Conservation (phyloP, 495 filamentous ascomycete species). For the Alectoria sarmentosa region DNA sequence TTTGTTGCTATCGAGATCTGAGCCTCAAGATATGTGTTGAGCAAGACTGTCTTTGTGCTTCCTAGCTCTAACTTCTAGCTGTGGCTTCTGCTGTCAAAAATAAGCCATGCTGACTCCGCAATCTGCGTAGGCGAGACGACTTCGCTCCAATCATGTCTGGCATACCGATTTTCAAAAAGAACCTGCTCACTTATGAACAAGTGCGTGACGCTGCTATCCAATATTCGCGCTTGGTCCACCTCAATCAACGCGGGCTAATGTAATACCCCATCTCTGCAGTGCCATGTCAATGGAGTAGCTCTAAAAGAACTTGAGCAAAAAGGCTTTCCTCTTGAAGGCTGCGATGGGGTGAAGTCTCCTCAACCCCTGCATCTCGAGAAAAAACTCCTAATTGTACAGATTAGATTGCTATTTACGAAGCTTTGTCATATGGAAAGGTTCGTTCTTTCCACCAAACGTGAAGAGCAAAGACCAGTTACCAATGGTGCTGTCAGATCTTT, state of each 20-base stretch:
- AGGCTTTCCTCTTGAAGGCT: constrained; percentile 3
- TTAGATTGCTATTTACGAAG: constrained; percentile 9
- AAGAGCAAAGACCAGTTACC: neutral
- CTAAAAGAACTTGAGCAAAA: neutral
- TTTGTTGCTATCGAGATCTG: neutral
- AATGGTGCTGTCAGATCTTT: neutral
- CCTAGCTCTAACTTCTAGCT: neutral
- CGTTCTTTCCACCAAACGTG: neutral
- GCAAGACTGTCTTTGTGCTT: neutral
- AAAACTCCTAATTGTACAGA: no score
- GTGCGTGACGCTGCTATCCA: neutral
- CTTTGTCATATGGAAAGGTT: constrained; percentile 7
- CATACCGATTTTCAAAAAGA: constrained; percentile 4
- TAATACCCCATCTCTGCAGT: neutral
- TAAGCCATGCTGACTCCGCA: neutral
- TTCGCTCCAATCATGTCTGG: constrained; percentile 6
- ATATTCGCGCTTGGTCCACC: neutral
- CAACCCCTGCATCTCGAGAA: neutral
- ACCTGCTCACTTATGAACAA: constrained; percentile 15
- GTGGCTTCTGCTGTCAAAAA: neutral
- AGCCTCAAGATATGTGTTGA: neutral
- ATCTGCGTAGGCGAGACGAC: constrained; percentile 6
- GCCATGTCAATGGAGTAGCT: constrained; percentile 3
- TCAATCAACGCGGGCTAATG: neutral
- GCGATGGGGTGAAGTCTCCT: constrained; percentile 3